Percentiles rank a stretch among this genome's conserved stretches.
These are phyloP conservation scores for Boletus subparvulus DNA, from an alignment of 768 basidiomycete species.

Conservation along the genomic window DNA sequence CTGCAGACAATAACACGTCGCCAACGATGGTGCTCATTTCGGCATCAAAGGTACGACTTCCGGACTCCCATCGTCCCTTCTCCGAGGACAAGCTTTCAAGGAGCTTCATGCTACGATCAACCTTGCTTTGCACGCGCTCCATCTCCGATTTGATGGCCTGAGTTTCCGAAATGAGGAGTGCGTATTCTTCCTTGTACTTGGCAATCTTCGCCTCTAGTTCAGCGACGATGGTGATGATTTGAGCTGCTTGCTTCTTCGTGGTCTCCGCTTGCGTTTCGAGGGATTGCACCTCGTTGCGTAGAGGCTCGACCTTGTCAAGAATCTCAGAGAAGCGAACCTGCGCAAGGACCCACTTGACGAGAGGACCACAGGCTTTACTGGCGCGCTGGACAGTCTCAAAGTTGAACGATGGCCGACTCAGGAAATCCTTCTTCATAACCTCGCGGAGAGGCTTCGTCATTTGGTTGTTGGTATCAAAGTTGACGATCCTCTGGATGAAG, in stretches of 20 bases:
- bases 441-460: conserved; percentile 91
- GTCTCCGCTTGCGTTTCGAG: conserved; percentile 90
- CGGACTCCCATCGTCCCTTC: conserved; percentile 88
- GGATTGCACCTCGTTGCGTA: conserved; percentile 92
- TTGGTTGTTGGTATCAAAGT: conserved; percentile 87
- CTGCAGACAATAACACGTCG: conserved; percentile 92
- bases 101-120: conserved; percentile 94
- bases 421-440: conserved; percentile 88
- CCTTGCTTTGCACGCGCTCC: conserved; percentile 96
- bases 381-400: conserved; percentile 95
- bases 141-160: conserved; percentile 97
- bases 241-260: conserved; percentile 90
- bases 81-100: conserved; percentile 95
- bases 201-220: conserved; percentile 92
- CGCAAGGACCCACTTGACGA: conserved; percentile 97
- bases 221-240: conserved; percentile 88
- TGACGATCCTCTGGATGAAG: conserved; percentile 93
- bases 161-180: conserved; percentile 92
- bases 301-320: conserved; percentile 92
- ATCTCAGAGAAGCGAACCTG: conserved; percentile 98
- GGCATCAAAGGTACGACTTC: conserved; percentile 92
- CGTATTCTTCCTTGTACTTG: conserved; percentile 96
- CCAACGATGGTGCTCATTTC: conserved; percentile 99
- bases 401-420: conserved; percentile 87
- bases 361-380: conserved; percentile 94